Evolutionary conservation across 192 early-diverging fungal species (phyloP), one percentile per base, ranked within the genome.

Genomic region (Mortierella hygrophila): DNA sequence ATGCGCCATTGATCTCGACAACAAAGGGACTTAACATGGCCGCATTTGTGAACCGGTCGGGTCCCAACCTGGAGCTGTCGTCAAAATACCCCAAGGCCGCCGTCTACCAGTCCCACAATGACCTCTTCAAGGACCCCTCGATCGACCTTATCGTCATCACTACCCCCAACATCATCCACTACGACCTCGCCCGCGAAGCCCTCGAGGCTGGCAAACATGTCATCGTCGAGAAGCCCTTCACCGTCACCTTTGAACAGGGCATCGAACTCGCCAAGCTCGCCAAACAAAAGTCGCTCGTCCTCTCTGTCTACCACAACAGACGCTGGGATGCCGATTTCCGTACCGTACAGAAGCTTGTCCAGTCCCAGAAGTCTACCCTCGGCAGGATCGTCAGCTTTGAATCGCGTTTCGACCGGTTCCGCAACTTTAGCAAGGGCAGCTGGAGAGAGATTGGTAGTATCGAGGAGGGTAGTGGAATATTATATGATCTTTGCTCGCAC

Each of bases 281-380:
- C 15, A 91, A 93, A 65, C 78, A 91, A 68, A 91, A 90, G 1
- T 87, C 89, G 35, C 88, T 85, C 23, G 80, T 96, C 20, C 90
- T 94, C 70, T 93, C 94, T 46, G 93, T 94, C 52, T 96, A 92
- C 79, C 95, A 96, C 41, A 96, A 96, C 84, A 89, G 95, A 49
- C 92, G 93, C 47, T 96, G 93, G 93, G 95, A 96, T 87, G 95
- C 94, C 54, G 95, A 96, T 88, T 96, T 96, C 80, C 84, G 94
- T 70, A 96, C 95, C 1, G 88, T 95, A 32, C 91, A 93, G 76
- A 88, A 91, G 23, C 84, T 96, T 15, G 83, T 96, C 26, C 79
- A 82, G 1, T 78, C 88, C 11, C 89, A 86, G 38, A 18, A 77
- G 44, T 80, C 91, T 1, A 83, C 86, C 0, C 75, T 96, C 49